Percentiles rank a stretch among this genome's conserved stretches.
These are phyloP conservation scores for Purshia tridentata DNA, from an alignment of 306 rosid genomes.

Conservation along the genomic window DNA sequence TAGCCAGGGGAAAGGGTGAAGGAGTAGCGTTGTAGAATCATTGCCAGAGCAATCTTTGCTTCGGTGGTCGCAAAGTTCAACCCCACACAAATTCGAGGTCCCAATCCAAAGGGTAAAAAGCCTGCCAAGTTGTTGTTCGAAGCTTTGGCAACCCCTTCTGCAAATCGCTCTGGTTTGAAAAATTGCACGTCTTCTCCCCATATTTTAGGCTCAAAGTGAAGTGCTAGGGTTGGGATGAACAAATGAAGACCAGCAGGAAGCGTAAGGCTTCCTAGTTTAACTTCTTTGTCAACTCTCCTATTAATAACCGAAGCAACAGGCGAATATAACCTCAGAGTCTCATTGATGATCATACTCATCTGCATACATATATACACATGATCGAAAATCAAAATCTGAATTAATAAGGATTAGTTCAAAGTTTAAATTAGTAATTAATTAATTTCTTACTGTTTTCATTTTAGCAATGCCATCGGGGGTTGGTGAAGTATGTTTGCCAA, in stretches of 20 bases:
- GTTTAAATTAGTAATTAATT: no score
- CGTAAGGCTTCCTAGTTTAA: conserved; percentile 6
- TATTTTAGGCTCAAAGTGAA: conserved; percentile 26
- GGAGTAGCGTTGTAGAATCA: conserved; percentile 30
- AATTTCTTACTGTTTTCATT: conserved; percentile 16
- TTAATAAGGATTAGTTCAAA: background rate
- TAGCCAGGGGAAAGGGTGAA: conserved; percentile 27
- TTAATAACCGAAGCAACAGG: background rate
- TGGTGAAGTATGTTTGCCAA: conserved; percentile 23
- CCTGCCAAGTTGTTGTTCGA: conserved; percentile 10
- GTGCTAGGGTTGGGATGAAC: background rate
- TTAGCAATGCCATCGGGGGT: conserved; percentile 15
- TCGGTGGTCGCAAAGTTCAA: conserved; percentile 24
- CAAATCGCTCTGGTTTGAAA: conserved; percentile 32
- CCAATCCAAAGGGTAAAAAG: conserved; percentile 24
- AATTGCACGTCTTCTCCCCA: conserved; percentile 32
- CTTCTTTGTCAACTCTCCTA: conserved; percentile 5
- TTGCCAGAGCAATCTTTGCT: conserved; percentile 31
- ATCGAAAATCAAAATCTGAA: background rate
- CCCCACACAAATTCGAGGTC: conserved; percentile 28
- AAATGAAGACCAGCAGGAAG: conserved; percentile 18
- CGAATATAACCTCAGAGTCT: conserved; percentile 29
- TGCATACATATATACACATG: background rate
- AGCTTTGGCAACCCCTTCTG: conserved; percentile 29
- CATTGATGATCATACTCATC: conserved; percentile 32